A percentile compares a stretch with the other conserved stretches of the same genome.
phyloP scores from a whole-genome alignment of 2,329 filamentous ascomycete genomes.

The Alternaria sp. region DNA sequence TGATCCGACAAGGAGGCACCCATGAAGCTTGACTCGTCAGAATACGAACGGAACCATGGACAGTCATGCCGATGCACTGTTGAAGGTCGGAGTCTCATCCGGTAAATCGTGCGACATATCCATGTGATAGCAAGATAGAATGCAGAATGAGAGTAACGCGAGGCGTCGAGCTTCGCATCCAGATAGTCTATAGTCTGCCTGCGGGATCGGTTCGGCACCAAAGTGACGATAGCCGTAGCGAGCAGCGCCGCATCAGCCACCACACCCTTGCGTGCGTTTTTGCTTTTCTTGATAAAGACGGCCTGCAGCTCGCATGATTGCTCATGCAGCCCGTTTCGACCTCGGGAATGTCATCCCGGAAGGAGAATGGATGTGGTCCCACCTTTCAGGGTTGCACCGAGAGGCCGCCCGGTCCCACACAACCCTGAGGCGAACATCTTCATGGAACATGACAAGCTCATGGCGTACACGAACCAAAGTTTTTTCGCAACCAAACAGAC shows the following conservation, averaged over 20 bases:
- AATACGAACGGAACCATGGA: neutral
- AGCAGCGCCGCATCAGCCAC: slow-evolving; percentile 11
- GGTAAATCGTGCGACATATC: neutral
- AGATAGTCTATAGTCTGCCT: neutral
- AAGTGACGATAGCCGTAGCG: slow-evolving; percentile 5
- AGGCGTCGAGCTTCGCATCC: neutral
- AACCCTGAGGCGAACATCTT: slow-evolving; percentile 9
- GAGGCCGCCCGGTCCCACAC: slow-evolving; percentile 7
- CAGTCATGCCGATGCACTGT: neutral
- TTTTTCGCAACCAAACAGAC: neutral
- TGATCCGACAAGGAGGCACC: neutral
- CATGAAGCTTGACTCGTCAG: neutral
- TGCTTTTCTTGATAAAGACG: slow-evolving; percentile 5
- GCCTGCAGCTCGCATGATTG: slow-evolving; percentile 9
- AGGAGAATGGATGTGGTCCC: slow-evolving; percentile 8
- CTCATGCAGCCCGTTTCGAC: slow-evolving; percentile 15
- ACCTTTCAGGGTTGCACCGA: slow-evolving; percentile 14
- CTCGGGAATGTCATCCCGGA: slow-evolving; percentile 9
- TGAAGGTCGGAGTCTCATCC: neutral
- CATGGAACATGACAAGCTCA: neutral
- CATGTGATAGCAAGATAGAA: neutral
- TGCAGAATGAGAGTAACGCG: neutral
- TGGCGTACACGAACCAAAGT: slow-evolving; percentile 5
- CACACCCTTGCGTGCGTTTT: slow-evolving; percentile 1
- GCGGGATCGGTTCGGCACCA: slow-evolving; percentile 1